Base-by-base conservation (phyloP, 2,329 filamentous ascomycete genomes). In the Podosphaera leucotricha region DNA sequence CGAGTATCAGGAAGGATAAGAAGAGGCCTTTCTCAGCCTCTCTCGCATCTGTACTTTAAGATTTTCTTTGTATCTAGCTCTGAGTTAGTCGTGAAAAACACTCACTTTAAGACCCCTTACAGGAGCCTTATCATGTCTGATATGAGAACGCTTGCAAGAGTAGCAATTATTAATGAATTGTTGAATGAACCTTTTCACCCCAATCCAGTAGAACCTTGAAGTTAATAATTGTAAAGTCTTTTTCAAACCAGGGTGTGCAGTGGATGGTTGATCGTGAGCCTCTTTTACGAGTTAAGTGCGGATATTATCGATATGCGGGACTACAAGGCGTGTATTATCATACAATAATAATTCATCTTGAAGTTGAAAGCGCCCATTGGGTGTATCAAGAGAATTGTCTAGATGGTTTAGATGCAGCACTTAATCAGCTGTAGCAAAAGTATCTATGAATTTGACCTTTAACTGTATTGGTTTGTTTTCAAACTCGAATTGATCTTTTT, bases 51-150 rank as follows among this genome's bases (percentile, higher is more conserved):
- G n/a, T n/a, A n/a, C n/a, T n/a, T n/a, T n/a, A n/a, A n/a, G n/a
- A n/a, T n/a, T n/a, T n/a, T n/a, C n/a, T n/a, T n/a, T n/a, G n/a
- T n/a, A n/a, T n/a, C n/a, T n/a, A n/a, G n/a, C n/a, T n/a, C n/a
- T n/a, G n/a, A n/a, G n/a, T n/a, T n/a, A n/a, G n/a, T n/a, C n/a
- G n/a, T n/a, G n/a, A n/a, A n/a, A n/a, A n/a, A n/a, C n/a, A n/a
- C n/a, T n/a, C n/a, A n/a, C n/a, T n/a, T n/a, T n/a, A n/a, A n/a
- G n/a, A n/a, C n/a, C n/a, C n/a, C n/a, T n/a, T n/a, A n/a, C n/a
- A n/a, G 41, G 45, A 22, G 45, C 44, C 18, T 38, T 44, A 18
- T 46, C 45, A 20, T 35, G 26, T 5, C 15, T 20, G 13, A 35
- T 2, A 35, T 35, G 41, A 30, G 24, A 20, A 8, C 15, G 7